Evolutionary conservation across 1,284 basidiomycete genomes (phyloP).

Genomic region (Psilocybe mexicana): DNA sequence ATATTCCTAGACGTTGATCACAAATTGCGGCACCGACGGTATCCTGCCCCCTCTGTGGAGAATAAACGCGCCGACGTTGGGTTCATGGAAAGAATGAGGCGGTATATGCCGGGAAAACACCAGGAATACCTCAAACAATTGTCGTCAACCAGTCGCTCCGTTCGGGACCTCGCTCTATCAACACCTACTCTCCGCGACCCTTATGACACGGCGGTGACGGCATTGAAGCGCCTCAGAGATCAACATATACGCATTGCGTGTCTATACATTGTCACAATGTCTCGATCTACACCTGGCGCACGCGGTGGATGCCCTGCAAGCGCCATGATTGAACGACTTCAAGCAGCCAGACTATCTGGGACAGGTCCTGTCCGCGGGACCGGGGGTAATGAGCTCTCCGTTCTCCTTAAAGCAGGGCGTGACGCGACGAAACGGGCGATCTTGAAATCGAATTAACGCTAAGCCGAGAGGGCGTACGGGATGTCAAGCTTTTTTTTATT

Average conservation of each 20-base stretch:
- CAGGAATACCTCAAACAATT: slow-evolving; percentile 65
- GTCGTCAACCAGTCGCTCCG: slow-evolving; percentile 44
- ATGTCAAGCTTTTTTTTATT: slow-evolving; percentile 16
- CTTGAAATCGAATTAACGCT: slow-evolving; percentile 37
- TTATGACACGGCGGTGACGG: slow-evolving; percentile 78
- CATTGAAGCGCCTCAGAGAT: slow-evolving; percentile 83
- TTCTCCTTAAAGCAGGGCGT: slow-evolving; percentile 83
- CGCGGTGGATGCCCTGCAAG: slow-evolving; percentile 51
- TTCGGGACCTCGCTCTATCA: slow-evolving; percentile 59
- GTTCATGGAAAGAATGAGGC: slow-evolving; percentile 82
- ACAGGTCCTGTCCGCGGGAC: slow-evolving; percentile 73
- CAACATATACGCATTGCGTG: slow-evolving; percentile 88
- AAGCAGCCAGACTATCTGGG: slow-evolving; percentile 43
- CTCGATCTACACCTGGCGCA: slow-evolving; percentile 54
- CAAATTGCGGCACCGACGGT: slow-evolving; percentile 70
- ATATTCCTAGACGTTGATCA: slow-evolving; percentile 85
- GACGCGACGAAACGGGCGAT: slow-evolving; percentile 80
- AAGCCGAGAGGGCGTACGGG: slow-evolving; percentile 9
- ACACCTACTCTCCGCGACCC: slow-evolving; percentile 63
- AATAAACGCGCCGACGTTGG: slow-evolving; percentile 66
- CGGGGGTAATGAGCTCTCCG: slow-evolving; percentile 82
- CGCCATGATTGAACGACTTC: slow-evolving; percentile 54
- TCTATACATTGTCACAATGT: slow-evolving; percentile 81
- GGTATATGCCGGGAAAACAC: slow-evolving; percentile 81
- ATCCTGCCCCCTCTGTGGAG: slow-evolving; percentile 66